phyloP scores from a whole-genome alignment of 345 rosid species.

The Boechera retrofracta region DNA sequence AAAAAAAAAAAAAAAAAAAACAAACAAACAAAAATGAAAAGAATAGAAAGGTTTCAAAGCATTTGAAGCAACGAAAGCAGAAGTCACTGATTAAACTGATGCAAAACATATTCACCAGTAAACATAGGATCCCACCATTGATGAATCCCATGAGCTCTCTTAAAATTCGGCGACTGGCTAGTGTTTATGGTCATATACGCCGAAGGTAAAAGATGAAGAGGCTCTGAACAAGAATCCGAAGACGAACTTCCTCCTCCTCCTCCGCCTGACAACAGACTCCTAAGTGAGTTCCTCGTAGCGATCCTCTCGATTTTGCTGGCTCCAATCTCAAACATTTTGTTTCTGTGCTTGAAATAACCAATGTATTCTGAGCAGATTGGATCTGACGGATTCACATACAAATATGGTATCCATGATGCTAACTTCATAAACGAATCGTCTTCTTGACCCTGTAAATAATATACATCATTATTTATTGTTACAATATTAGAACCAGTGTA shows the following conservation, averaged over 20 bases:
- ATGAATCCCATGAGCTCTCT: conserved; percentile 72
- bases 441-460: conserved; percentile 29
- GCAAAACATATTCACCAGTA: conserved; percentile 47
- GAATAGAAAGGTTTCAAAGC: neutral
- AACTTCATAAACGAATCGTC: conserved; percentile 48
- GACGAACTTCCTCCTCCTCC: conserved; percentile 32
- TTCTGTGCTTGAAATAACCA: conserved; percentile 69
- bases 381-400: conserved; percentile 63
- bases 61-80: conserved; percentile 4
- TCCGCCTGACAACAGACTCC: conserved; percentile 47
- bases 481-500: neutral
- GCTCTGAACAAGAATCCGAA: conserved; percentile 39
- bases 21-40: neutral
- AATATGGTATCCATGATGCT: conserved; percentile 57
- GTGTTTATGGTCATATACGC: conserved; percentile 56
- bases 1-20: too few relatives aligned
- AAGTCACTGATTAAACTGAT: conserved; percentile 32
- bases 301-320: conserved; percentile 58
- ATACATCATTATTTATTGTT: neutral
- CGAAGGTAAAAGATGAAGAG: conserved; percentile 68
- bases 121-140: conserved; percentile 74
- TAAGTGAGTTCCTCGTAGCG: conserved; percentile 56
- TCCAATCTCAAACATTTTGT: conserved; percentile 63
- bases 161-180: conserved; percentile 48
- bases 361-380: conserved; percentile 63